Evolutionary conservation across 768 basidiomycete species (phyloP).

Genomic region (Psilocybe cyanescens): DNA sequence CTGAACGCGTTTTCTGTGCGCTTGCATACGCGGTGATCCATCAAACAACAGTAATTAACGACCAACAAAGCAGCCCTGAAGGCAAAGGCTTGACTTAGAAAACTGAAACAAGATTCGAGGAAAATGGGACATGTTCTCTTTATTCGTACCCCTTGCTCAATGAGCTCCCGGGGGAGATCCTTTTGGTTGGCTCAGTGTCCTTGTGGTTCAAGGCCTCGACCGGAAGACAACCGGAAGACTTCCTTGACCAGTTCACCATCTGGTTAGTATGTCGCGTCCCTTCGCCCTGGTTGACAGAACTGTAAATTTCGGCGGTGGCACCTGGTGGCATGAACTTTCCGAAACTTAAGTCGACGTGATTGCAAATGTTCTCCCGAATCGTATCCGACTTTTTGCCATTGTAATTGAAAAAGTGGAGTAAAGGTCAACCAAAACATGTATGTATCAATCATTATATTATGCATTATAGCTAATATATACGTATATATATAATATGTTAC

Average conservation of each 20-base stretch:
- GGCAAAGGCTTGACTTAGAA: background rate
- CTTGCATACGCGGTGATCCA: background rate
- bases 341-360: slow-evolving; percentile 5
- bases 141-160: background rate
- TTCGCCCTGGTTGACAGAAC: slow-evolving; percentile 27
- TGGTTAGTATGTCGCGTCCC: slow-evolving; percentile 9
- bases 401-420: slow-evolving; percentile 12
- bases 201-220: background rate
- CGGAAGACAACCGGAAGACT: background rate
- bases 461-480: slow-evolving; percentile 13
- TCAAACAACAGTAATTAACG: slow-evolving; percentile 2
- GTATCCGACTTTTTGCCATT: background rate
- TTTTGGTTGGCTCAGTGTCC: background rate
- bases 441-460: slow-evolving; percentile 19
- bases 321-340: slow-evolving; percentile 16
- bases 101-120: background rate
- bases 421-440: slow-evolving; percentile 3
- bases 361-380: slow-evolving; percentile 1
- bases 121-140: background rate
- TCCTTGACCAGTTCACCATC: background rate
- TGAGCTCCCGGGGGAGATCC: slow-evolving; percentile 8
- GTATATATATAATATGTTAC: slow-evolving; percentile 17
- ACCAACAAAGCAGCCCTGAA: background rate
- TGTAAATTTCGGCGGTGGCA: slow-evolving; percentile 24
- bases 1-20: slow-evolving; percentile 22